A percentile compares a stretch with the other conserved stretches of the same genome.
These are phyloP conservation scores for Pilobolus umbonatus DNA, from an alignment of 192 early-diverging fungal species.

Conservation along the genomic window DNA sequence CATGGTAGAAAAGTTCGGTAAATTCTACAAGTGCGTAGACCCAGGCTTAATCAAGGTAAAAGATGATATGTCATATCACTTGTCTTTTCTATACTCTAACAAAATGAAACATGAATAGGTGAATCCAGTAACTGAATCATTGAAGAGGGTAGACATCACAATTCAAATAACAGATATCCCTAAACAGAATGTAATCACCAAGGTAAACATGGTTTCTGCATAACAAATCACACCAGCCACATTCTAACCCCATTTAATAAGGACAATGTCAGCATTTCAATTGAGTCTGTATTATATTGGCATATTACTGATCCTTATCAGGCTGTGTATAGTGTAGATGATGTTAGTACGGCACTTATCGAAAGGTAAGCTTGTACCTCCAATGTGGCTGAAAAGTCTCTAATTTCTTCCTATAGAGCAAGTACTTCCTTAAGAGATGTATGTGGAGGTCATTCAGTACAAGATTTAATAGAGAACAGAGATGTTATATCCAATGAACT, in stretches of 20 bases:
- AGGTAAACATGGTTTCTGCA: constrained; percentile 26
- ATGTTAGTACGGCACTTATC: constrained; percentile 69
- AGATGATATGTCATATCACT: neutral
- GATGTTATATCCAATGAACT: constrained; percentile 82
- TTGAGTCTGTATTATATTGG: constrained; percentile 89
- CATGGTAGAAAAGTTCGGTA: constrained; percentile 63
- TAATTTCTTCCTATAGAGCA: constrained; percentile 41
- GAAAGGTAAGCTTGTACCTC: constrained; percentile 56
- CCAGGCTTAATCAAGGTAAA: constrained; percentile 44
- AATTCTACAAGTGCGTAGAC: constrained; percentile 46
- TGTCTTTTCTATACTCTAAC: neutral
- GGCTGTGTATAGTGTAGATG: constrained; percentile 69
- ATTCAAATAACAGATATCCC: constrained; percentile 63
- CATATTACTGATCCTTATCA: constrained; percentile 75
- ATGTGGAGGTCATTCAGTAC: constrained; percentile 72
- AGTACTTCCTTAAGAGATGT: constrained; percentile 84
- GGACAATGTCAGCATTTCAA: constrained; percentile 83
- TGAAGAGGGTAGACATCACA: constrained; percentile 51
- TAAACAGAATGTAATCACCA: constrained; percentile 74
- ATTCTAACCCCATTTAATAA: neutral
- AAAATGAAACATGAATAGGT: constrained; percentile 17
- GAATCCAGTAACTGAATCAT: constrained; percentile 40
- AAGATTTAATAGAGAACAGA: constrained; percentile 87
- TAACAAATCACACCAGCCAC: neutral
- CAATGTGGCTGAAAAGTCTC: neutral